Base-by-base conservation (phyloP, 2,329 filamentous ascomycete genomes). In the Botrytis porri region DNA sequence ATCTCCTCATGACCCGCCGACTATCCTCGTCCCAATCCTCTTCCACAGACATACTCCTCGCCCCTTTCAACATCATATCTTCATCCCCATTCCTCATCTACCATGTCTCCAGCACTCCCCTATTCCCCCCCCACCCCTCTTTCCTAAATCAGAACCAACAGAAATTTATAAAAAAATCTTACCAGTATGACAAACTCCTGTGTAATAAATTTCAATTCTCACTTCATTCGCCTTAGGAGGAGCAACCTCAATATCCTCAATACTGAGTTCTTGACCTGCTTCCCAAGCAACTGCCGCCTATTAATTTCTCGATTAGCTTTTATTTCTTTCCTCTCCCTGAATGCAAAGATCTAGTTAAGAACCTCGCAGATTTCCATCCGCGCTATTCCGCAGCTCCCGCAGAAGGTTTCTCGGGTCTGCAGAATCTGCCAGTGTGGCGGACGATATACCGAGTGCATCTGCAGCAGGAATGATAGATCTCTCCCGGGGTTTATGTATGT, bases 171-270 rank as follows among this genome's bases (percentile, higher is more conserved):
- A 35, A 41, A 57, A 22, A 45, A 81, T 83, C 79, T 85, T 85
- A 96, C 93, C 93, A 82, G 95, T 99, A 86, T 99, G 96, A 87
- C 96, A 99, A 82, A 99, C 96, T 84, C 96, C 96, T 71, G 96
- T 99, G 87, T 98, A 97, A 87, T 95, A 92, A 82, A 98, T 93
- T 87, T 98, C 86, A 82, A 99, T 97, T 80, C 96, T 93, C 81
- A 99, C 96, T 86, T 99, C 96, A 85, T 97, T 89, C 75, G 95
- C 95, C 84, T 88, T 90, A 74, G 96, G 96, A 76, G 95, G 92
- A 70, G 88, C 89, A 77, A 99, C 96, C 85, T 98, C 95, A 80
- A 99, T 87, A 78, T 97, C 93, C 85, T 99, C 96, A 78, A 98
- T 88, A 80, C 87, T 90, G 77, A 99, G 89, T 78, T 93, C 91